These are phyloP conservation scores for Sarocladium kiliense DNA, from an alignment of 2,329 filamentous ascomycete genomes.

Conservation along the genomic window DNA sequence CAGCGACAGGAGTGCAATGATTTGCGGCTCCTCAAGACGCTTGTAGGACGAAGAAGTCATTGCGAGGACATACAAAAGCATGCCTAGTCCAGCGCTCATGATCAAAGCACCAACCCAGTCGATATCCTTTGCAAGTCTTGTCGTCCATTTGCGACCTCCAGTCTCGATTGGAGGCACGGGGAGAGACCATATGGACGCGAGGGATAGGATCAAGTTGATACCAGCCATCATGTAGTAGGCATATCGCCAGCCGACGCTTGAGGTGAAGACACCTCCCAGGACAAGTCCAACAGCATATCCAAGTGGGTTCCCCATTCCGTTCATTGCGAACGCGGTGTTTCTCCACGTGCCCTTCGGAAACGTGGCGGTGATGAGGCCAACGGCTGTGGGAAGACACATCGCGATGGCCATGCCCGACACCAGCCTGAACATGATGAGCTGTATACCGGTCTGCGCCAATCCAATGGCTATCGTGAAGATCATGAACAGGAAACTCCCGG, in stretches of 20 bases:
- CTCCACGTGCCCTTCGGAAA: conserved; percentile 23
- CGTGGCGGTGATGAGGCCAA: conserved; percentile 25
- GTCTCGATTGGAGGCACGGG: conserved; percentile 19
- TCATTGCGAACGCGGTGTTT: conserved; percentile 30
- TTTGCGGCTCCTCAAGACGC: conserved; percentile 34
- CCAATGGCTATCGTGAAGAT: conserved; percentile 24
- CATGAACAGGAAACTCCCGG: conserved; percentile 22
- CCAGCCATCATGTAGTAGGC: conserved; percentile 35
- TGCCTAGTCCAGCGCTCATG: conserved; percentile 37
- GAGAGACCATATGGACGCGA: conserved; percentile 30
- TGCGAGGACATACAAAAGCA: conserved; percentile 47
- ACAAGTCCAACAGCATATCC: conserved; percentile 42
- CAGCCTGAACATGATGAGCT: conserved; percentile 26
- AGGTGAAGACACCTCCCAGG: conserved; percentile 41
- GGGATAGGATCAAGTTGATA: conserved; percentile 30
- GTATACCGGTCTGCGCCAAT: conserved; percentile 19
- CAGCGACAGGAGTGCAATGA: conserved; percentile 37
- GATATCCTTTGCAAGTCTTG: conserved; percentile 32
- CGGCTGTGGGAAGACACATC: conserved; percentile 25
- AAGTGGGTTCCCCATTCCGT: conserved; percentile 34
- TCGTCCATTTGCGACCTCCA: conserved; percentile 22
- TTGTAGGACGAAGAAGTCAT: conserved; percentile 32
- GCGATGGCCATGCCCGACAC: conserved; percentile 23
- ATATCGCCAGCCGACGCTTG: conserved; percentile 42
- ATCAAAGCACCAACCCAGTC: conserved; percentile 48